A percentile compares a stretch with the other conserved stretches of the same genome.
Evolutionary conservation across 176 grass and related monocot species (phyloP).

Genomic region (Triticum turgidum): DNA sequence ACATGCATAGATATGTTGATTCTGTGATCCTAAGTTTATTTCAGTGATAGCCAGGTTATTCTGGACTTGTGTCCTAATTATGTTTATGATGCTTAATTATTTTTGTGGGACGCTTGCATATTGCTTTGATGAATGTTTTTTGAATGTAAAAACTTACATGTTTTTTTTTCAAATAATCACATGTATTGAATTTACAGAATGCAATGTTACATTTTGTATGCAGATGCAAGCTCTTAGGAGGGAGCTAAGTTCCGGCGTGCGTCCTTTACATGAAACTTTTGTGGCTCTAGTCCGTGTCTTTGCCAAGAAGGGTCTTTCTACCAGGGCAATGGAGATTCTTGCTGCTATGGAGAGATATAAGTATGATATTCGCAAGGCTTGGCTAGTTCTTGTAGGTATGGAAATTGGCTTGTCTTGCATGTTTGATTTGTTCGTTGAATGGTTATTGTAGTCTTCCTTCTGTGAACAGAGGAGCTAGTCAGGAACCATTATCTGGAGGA

Average conservation of each 20-base stretch:
- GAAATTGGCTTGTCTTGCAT: constrained; percentile 15
- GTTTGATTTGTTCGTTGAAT: constrained; percentile 22
- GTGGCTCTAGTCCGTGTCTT: constrained; percentile 88
- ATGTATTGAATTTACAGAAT: constrained; percentile 12
- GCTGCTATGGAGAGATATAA: constrained; percentile 96
- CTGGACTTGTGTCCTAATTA: not conserved
- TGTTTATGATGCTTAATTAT: constrained; percentile 3
- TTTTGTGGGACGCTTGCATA: not conserved
- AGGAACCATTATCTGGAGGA: constrained; percentile 71
- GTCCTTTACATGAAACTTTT: constrained; percentile 91
- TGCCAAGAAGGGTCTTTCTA: constrained; percentile 82
- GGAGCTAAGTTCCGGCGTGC: constrained; percentile 79
- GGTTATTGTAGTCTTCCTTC: constrained; percentile 35
- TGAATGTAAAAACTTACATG: not conserved
- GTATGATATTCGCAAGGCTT: constrained; percentile 87
- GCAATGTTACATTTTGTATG: constrained; percentile 24
- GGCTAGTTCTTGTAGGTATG: constrained; percentile 94
- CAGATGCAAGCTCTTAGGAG: constrained; percentile 98
- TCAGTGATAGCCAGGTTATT: constrained; percentile 16
- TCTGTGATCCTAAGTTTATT: constrained; percentile 26
- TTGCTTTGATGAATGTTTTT: not conserved
- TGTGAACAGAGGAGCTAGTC: constrained; percentile 78
- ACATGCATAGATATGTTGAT: not conserved
- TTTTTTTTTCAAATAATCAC: constrained; percentile 3
- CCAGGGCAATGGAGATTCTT: constrained; percentile 96